Percentiles rank a stretch among this genome's conserved stretches.
Conservation (phyloP, 305 asterid species). For the Fraxinus greggii region DNA sequence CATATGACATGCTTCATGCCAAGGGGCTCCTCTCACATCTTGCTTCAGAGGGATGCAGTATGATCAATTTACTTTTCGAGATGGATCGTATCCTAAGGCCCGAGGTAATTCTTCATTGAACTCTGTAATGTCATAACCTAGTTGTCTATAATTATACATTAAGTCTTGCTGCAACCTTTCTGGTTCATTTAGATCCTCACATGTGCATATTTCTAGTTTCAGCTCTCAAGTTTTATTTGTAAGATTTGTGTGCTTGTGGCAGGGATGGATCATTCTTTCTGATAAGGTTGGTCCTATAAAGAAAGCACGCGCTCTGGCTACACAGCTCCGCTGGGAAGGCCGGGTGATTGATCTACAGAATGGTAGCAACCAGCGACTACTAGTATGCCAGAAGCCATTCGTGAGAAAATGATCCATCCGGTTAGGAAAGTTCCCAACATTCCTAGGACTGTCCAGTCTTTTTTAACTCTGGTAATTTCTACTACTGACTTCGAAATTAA, state of each 20-base stretch:
- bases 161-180: neutral
- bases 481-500: neutral
- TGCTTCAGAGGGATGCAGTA: conserved; percentile 55
- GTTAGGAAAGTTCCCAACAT: conserved; percentile 24
- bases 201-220: neutral
- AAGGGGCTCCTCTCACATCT: conserved; percentile 71
- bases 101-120: conserved; percentile 54
- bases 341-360: conserved; percentile 79
- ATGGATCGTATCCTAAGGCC: conserved; percentile 97
- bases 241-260: conserved; percentile 19
- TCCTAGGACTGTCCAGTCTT: conserved; percentile 37
- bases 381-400: conserved; percentile 88
- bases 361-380: conserved; percentile 84
- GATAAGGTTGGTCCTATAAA: conserved; percentile 64
- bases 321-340: conserved; percentile 91
- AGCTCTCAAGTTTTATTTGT: conserved; percentile 11
- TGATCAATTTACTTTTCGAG: conserved; percentile 64
- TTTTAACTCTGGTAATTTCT: conserved; percentile 40
- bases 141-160: neutral
- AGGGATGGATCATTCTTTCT: conserved; percentile 89
- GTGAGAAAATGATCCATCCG: conserved; percentile 58
- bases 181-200: neutral
- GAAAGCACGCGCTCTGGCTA: conserved; percentile 59
- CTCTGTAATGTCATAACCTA: neutral
- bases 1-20: conserved; percentile 91